Evolutionary conservation across 106 monocot species (phyloP).

Genomic region (Acorus calamus): DNA sequence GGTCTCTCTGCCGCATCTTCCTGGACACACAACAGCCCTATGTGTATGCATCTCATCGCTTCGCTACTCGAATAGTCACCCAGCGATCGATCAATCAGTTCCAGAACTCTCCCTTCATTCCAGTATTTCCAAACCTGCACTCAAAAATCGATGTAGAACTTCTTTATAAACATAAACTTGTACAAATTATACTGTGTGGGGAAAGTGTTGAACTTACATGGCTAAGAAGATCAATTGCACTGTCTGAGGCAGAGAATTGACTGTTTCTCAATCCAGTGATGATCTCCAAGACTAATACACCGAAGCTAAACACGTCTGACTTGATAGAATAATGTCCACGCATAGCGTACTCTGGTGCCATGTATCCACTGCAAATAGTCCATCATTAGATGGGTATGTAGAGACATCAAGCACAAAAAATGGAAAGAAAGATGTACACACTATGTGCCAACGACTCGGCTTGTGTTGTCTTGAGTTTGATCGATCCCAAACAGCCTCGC

Average conservation of each 20-base stretch:
- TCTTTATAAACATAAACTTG: not conserved
- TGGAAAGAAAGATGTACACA: not conserved
- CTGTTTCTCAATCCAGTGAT: conserved; percentile 1
- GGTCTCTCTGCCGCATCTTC: not conserved
- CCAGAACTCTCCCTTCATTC: not conserved
- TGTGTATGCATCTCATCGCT: not conserved
- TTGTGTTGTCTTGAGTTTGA: conserved; percentile 5
- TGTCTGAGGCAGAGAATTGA: too few relatives aligned
- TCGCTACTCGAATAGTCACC: not conserved
- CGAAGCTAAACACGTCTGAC: conserved; percentile 1
- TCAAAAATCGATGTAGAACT: not conserved
- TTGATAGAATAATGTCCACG: not conserved
- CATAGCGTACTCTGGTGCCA: not conserved
- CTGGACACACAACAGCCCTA: not conserved
- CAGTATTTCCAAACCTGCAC: conserved; percentile 3
- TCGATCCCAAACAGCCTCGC: conserved; percentile 7
- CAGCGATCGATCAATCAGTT: not conserved
- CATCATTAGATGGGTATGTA: too few relatives aligned
- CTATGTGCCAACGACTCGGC: conserved; percentile 12
- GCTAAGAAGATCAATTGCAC: not conserved
- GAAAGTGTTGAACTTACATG: not conserved
- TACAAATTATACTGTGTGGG: too few relatives aligned
- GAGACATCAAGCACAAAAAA: too few relatives aligned
- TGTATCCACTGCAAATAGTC: not conserved
- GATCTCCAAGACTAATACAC: conserved; percentile 7